phyloP scores from a whole-genome alignment of 1,284 basidiomycete genomes.

The Rhodotorula sp. region DNA sequence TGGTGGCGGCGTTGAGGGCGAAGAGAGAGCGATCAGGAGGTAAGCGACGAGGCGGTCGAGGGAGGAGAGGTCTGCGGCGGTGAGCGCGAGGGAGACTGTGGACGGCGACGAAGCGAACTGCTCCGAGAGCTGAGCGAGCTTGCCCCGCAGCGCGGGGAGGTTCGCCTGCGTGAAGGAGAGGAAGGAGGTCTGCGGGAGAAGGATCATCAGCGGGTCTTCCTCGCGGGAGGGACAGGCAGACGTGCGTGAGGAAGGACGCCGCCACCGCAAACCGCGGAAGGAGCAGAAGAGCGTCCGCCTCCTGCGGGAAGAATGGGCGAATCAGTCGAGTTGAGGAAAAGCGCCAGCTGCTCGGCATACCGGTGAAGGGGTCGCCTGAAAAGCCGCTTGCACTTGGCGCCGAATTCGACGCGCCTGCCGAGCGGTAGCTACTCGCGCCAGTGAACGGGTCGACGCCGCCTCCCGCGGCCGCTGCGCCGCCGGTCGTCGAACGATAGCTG shows the following conservation, averaged over 20 bases:
- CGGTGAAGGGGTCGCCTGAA: conserved; percentile 51
- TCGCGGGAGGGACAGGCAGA: accelerated
- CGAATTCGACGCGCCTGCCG: background rate
- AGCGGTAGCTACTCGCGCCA: conserved; percentile 66
- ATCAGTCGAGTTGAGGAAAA: background rate
- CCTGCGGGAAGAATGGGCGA: background rate
- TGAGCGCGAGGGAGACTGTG: conserved; percentile 67
- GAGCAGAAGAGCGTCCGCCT: conserved; percentile 31
- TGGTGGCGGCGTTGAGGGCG: conserved; percentile 3
- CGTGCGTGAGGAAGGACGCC: conserved; percentile 37
- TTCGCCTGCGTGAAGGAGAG: conserved; percentile 85
- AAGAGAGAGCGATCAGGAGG: conserved; percentile 17
- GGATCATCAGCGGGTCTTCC: background rate
- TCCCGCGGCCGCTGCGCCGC: conserved; percentile 47
- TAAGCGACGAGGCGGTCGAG: conserved; percentile 67
- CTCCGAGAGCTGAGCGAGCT: conserved; percentile 79
- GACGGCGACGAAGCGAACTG: conserved; percentile 61
- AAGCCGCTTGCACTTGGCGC: conserved; percentile 12
- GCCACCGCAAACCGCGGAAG: conserved; percentile 1
- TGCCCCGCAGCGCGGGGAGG: conserved; percentile 78
- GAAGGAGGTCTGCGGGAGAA: conserved; percentile 48
- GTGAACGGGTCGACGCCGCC: conserved; percentile 89
- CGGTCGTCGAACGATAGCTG: conserved; percentile 58
- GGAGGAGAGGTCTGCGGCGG: conserved; percentile 63
- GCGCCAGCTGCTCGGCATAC: conserved; percentile 46